These are phyloP conservation scores for Calonectria hawksworthii DNA, from an alignment of 2,329 filamentous ascomycete genomes.

Conservation along the genomic window DNA sequence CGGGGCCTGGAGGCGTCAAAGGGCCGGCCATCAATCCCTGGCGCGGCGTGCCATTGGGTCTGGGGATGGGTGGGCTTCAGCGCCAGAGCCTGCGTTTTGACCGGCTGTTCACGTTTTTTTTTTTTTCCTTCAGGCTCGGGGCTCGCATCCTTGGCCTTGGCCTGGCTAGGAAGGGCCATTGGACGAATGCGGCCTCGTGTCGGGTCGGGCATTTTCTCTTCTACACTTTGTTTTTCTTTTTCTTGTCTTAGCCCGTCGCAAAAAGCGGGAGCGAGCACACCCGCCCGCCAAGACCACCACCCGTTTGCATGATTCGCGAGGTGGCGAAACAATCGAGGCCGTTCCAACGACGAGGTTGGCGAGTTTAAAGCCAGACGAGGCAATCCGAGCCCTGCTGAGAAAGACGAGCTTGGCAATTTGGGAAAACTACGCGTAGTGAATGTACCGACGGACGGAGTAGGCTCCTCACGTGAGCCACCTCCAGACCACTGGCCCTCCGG, in stretches of 20 bases:
- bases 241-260: not conserved
- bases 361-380: conserved; percentile 22
- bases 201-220: conserved; percentile 1
- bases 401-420: not conserved
- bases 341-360: not conserved
- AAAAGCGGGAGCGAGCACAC: not conserved
- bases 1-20: conserved; percentile 23
- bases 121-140: conserved; percentile 11
- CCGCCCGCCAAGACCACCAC: not conserved
- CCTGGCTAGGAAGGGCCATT: conserved; percentile 2
- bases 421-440: not conserved
- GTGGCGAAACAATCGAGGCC: not conserved
- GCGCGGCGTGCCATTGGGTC: conserved; percentile 10
- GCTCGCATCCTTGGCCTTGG: not conserved
- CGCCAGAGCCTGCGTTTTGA: conserved; percentile 1
- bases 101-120: conserved; percentile 4
- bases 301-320: conserved; percentile 23
- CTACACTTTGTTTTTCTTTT: not conserved
- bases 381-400: conserved; percentile 7
- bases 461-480: conserved; percentile 5
- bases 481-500: not conserved
- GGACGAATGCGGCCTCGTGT: not conserved
- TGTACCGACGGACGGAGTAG: too few species aligned
- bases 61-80: not conserved
- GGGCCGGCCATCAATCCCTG: not conserved